phyloP scores from a whole-genome alignment of 441 rosid species.

The Adansonia madagascariensis region DNA sequence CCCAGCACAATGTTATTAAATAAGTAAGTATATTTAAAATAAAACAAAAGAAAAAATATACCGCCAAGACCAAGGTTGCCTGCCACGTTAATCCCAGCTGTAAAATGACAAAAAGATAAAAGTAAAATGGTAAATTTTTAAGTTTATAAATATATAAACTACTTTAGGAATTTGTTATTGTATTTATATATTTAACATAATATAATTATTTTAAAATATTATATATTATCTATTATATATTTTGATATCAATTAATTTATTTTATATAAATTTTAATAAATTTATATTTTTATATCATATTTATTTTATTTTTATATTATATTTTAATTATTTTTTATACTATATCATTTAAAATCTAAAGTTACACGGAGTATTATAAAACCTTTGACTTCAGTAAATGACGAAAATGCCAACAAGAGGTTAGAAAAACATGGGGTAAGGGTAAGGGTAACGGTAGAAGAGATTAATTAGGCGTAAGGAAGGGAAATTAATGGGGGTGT shows the following conservation, averaged over 20 bases:
- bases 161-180: no score
- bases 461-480: slow-evolving; percentile 29
- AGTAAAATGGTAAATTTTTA: slow-evolving; percentile 6
- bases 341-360: no score
- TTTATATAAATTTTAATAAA: no score
- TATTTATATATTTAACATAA: no score
- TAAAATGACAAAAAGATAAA: slow-evolving; percentile 21
- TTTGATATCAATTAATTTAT: no score
- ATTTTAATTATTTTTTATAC: no score
- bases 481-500: slow-evolving; percentile 19
- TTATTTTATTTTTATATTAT: no score
- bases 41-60: slow-evolving; percentile 14
- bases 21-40: not conserved
- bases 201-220: no score
- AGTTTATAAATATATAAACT: no score
- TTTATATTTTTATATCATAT: no score
- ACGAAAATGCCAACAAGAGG: slow-evolving; percentile 28
- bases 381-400: not conserved
- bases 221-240: no score
- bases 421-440: not conserved
- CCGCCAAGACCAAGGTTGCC: slow-evolving; percentile 52
- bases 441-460: slow-evolving; percentile 17
- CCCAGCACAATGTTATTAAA: not conserved
- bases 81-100: slow-evolving; percentile 52
- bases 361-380: no score